phyloP scores from a whole-genome alignment of 1,284 basidiomycete genomes.

The Ustilago sp. region DNA sequence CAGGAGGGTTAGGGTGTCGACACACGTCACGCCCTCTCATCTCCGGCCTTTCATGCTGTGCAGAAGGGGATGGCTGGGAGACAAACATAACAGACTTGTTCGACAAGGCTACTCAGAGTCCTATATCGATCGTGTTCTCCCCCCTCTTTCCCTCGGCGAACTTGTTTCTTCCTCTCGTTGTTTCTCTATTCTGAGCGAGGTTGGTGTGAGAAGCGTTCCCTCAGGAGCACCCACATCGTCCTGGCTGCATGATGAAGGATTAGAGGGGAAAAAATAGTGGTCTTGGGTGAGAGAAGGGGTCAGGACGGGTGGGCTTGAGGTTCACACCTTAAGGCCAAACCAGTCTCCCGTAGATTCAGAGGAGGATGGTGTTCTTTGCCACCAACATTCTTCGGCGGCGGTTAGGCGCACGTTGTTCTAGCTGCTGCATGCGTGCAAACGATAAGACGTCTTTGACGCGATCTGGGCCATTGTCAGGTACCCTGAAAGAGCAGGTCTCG shows the following conservation, averaged over 20 bases:
- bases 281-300: background rate
- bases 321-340: constrained; percentile 12
- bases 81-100: constrained; percentile 5
- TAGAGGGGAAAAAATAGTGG: background rate
- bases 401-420: background rate
- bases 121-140: constrained; percentile 5
- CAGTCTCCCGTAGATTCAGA: background rate
- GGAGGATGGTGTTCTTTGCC: constrained; percentile 15
- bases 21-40: background rate
- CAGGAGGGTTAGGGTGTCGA: background rate
- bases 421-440: background rate
- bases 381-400: constrained; percentile 8
- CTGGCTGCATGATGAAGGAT: no score
- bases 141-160: background rate
- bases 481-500: no score
- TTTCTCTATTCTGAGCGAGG: background rate
- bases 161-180: background rate
- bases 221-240: background rate
- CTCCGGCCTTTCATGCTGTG: background rate
- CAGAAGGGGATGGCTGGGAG: background rate
- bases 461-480: no score
- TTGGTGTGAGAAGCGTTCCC: constrained; percentile 4
- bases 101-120: constrained; percentile 22
- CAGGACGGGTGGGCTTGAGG: constrained; percentile 5
- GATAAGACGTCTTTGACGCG: background rate